Evolutionary conservation across 2,329 filamentous ascomycete species (phyloP).

Genomic region (Ascochyta fabae): DNA sequence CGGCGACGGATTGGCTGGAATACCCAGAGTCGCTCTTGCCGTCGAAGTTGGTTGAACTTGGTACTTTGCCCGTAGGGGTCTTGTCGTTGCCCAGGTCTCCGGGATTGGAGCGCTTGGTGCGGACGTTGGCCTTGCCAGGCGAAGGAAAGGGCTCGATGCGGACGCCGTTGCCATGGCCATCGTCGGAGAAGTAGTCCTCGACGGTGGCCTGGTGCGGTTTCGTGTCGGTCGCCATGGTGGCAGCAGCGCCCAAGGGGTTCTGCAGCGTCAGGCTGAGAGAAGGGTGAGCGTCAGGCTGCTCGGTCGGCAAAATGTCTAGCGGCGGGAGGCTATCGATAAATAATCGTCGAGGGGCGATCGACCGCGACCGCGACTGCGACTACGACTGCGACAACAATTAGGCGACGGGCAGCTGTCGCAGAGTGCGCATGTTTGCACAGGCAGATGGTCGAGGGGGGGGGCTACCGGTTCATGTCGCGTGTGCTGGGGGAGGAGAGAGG

Average conservation of each 20-base stretch:
- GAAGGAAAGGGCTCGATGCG: slow-evolving; percentile 41
- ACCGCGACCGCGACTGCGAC: slow-evolving; percentile 17
- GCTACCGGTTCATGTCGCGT: slow-evolving; percentile 24
- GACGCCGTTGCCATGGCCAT: slow-evolving; percentile 32
- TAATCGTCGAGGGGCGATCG: slow-evolving; percentile 23
- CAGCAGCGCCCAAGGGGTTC: slow-evolving; percentile 5
- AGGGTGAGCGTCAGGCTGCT: neutral
- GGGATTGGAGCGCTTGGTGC: slow-evolving; percentile 55
- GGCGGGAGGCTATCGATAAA: slow-evolving; percentile 30
- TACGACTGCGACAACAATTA: slow-evolving; percentile 18
- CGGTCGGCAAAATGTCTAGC: slow-evolving; percentile 28
- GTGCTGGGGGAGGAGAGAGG: slow-evolving; percentile 3
- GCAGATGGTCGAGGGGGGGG: neutral
- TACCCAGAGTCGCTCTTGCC: slow-evolving; percentile 67
- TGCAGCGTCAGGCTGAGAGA: neutral
- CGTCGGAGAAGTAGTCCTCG: slow-evolving; percentile 54
- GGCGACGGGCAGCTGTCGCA: slow-evolving; percentile 24
- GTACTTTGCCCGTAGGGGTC: slow-evolving; percentile 31
- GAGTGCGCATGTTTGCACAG: slow-evolving; percentile 14
- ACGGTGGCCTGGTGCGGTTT: slow-evolving; percentile 31
- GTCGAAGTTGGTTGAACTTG: slow-evolving; percentile 48
- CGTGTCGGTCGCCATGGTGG: slow-evolving; percentile 30
- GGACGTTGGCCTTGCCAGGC: slow-evolving; percentile 57
- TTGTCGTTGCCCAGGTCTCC: slow-evolving; percentile 44
- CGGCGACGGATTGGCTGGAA: slow-evolving; percentile 64